Conservation (phyloP, 768 basidiomycete species). For the Pleurotus giganteus region DNA sequence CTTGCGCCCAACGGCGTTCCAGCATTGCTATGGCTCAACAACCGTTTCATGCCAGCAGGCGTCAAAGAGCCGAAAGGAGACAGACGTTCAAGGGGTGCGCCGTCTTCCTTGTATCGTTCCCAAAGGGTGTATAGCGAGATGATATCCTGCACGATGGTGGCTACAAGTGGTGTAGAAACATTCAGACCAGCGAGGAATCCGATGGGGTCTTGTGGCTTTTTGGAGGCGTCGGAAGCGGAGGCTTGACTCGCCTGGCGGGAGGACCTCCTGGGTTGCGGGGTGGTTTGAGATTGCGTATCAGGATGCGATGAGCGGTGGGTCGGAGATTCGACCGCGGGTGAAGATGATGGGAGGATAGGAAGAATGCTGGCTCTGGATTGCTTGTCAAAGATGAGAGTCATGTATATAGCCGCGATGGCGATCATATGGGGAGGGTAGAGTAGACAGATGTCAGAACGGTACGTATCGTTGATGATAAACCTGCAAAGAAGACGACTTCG, state of each 20-base stretch:
- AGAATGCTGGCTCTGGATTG: slow-evolving; percentile 47
- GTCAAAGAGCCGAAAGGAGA: slow-evolving; percentile 8
- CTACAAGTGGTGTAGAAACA: slow-evolving; percentile 77
- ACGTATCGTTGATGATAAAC: slow-evolving; percentile 97
- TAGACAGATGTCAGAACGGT: slow-evolving; percentile 90
- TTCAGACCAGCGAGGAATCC: slow-evolving; percentile 84
- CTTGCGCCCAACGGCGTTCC: slow-evolving; percentile 24
- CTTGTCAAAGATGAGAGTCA: slow-evolving; percentile 75
- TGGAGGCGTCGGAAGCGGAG: slow-evolving; percentile 22
- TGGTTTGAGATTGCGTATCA: slow-evolving; percentile 11
- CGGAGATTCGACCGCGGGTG: slow-evolving; percentile 14
- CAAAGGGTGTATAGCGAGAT: slow-evolving; percentile 86
- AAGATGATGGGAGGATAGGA: slow-evolving; percentile 34
- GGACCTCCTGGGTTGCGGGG: slow-evolving; percentile 50
- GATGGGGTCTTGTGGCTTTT: slow-evolving; percentile 64
- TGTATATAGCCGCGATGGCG: slow-evolving; percentile 88
- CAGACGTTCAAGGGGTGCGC: slow-evolving; percentile 21
- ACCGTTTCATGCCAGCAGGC: slow-evolving; percentile 22
- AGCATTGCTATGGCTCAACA: slow-evolving; percentile 17
- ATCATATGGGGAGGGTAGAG: slow-evolving; percentile 94
- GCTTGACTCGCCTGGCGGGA: slow-evolving; percentile 44
- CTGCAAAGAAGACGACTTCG: slow-evolving; percentile 34
- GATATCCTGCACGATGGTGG: slow-evolving; percentile 89
- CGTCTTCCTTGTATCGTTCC: slow-evolving; percentile 78
- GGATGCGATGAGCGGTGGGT: slow-evolving; percentile 10